Percentiles rank a stretch among this genome's conserved stretches.
Evolutionary conservation across 2,329 filamentous ascomycete genomes (phyloP).

Genomic region (Dothideomycetidae sp.): DNA sequence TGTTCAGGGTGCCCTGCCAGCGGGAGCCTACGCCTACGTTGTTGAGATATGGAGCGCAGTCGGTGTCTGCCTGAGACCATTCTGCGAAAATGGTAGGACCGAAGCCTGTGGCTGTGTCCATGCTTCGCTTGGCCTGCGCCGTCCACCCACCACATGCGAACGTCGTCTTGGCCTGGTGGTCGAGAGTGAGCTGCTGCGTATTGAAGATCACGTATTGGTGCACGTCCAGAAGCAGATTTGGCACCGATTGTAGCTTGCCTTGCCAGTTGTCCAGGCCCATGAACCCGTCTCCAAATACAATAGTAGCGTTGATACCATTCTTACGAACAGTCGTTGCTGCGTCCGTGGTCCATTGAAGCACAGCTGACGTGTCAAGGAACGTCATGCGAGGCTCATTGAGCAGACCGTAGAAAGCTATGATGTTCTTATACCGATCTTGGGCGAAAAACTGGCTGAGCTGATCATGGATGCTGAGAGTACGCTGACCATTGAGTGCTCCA

Average conservation of each 20-base stretch:
- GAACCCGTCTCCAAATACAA: conserved; percentile 92
- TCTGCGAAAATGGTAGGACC: conserved; percentile 91
- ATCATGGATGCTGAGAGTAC: conserved; percentile 76
- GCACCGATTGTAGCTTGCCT: conserved; percentile 56
- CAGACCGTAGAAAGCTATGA: conserved; percentile 84
- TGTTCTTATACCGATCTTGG: conserved; percentile 80
- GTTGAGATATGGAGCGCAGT: conserved; percentile 77
- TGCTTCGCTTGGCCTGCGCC: conserved; percentile 56
- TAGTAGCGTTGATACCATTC: conserved; percentile 57
- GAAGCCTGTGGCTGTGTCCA: conserved; percentile 64
- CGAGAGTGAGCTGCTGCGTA: conserved; percentile 64
- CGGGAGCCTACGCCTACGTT: conserved; percentile 78
- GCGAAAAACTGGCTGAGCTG: conserved; percentile 83
- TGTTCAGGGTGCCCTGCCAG: conserved; percentile 78
- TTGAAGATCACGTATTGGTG: conserved; percentile 99
- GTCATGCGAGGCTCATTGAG: conserved; percentile 87
- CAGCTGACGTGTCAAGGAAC: conserved; percentile 46
- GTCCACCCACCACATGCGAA: conserved; percentile 86
- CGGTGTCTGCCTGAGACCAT: conserved; percentile 95
- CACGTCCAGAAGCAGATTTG: conserved; percentile 76
- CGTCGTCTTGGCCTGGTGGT: conserved; percentile 68
- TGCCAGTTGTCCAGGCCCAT: conserved; percentile 85
- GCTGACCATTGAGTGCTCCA: conserved; percentile 61
- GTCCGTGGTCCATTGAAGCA: conserved; percentile 65
- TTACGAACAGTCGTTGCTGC: conserved; percentile 58